Conservation (phyloP, 352 stramenopile genomes). For the Thalassiosira allenii region DNA sequence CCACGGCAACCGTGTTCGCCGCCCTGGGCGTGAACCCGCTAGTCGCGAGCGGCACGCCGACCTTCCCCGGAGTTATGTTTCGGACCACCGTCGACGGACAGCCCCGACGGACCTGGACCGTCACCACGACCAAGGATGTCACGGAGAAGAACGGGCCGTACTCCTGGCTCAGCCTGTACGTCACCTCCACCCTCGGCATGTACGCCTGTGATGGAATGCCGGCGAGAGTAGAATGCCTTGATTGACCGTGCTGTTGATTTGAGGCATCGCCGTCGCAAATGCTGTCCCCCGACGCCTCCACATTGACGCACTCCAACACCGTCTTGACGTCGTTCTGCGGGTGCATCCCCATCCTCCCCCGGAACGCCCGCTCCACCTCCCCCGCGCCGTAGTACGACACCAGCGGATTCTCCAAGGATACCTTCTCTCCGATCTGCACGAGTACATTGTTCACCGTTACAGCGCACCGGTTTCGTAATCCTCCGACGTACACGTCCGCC, state of each 20-base stretch:
- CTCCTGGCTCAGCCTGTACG: slow-evolving; percentile 42
- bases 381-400: slow-evolving; percentile 19
- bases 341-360: slow-evolving; percentile 15
- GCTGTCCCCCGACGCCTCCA: slow-evolving; percentile 54
- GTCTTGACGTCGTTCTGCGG: slow-evolving; percentile 26
- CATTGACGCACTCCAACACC: slow-evolving; percentile 43
- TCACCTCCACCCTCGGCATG: slow-evolving; percentile 49
- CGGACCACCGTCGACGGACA: slow-evolving; percentile 7
- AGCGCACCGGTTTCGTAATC: not conserved
- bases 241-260: slow-evolving; percentile 11
- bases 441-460: slow-evolving; percentile 4
- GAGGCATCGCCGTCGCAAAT: slow-evolving; percentile 12
- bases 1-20: not conserved
- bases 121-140: slow-evolving; percentile 43
- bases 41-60: slow-evolving; percentile 38
- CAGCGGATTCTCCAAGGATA: slow-evolving; percentile 49
- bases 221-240: not conserved
- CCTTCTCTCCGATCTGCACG: slow-evolving; percentile 35
- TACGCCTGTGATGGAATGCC: too few relatives aligned
- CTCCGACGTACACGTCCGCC: slow-evolving; percentile 41
- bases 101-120: slow-evolving; percentile 31
- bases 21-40: slow-evolving; percentile 12
- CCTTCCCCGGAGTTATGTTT: slow-evolving; percentile 10
- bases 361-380: slow-evolving; percentile 46
- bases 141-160: slow-evolving; percentile 33